Percentiles rank a stretch among this genome's conserved stretches.
These are phyloP conservation scores for Fusarium sp. DNA, from an alignment of 2,329 filamentous ascomycete species.

Conservation along the genomic window DNA sequence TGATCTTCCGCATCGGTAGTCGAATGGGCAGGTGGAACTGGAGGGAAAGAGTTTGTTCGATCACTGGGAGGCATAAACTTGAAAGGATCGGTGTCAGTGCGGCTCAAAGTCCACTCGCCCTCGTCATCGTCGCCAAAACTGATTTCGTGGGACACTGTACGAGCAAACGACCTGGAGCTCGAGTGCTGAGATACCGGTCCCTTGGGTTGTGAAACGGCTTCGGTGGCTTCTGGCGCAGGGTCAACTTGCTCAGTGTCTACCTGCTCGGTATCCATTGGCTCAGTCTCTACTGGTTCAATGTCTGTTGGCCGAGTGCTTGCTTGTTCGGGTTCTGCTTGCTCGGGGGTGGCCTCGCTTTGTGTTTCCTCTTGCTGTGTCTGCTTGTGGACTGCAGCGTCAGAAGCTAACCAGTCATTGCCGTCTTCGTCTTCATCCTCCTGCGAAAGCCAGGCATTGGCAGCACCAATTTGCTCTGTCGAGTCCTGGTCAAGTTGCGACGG, in stretches of 20 bases:
- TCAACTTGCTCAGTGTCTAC: conserved; percentile 23
- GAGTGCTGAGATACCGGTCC: conserved; percentile 63
- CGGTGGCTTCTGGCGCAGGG: conserved; percentile 24
- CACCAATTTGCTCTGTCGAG: conserved; percentile 3
- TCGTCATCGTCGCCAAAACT: conserved; percentile 72
- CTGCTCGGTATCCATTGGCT: conserved; percentile 29
- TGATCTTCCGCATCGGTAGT: conserved; percentile 47
- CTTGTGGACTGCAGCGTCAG: conserved; percentile 31
- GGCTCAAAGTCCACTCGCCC: conserved; percentile 66
- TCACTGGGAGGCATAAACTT: conserved; percentile 68
- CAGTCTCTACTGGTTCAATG: conserved; percentile 13
- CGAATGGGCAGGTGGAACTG: conserved; percentile 59
- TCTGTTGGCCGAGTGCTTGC: conserved; percentile 13
- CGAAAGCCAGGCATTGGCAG: conserved; percentile 36
- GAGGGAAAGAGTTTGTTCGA: conserved; percentile 72
- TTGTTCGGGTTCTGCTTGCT: conserved; percentile 20
- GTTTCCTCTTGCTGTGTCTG: conserved; percentile 18
- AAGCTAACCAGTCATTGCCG: conserved; percentile 43
- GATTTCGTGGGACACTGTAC: conserved; percentile 72
- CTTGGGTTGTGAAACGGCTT: conserved; percentile 33
- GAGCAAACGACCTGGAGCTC: conserved; percentile 72
- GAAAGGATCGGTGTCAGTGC: conserved; percentile 67
- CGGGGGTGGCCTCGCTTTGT: conserved; percentile 18
- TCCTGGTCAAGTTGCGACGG: conserved; percentile 26
- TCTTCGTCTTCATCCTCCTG: conserved; percentile 45